Evolutionary conservation across 1,284 basidiomycete species (phyloP), one percentile per base, ranked within the genome.

Genomic region (Neotropicomus parvogracilis): DNA sequence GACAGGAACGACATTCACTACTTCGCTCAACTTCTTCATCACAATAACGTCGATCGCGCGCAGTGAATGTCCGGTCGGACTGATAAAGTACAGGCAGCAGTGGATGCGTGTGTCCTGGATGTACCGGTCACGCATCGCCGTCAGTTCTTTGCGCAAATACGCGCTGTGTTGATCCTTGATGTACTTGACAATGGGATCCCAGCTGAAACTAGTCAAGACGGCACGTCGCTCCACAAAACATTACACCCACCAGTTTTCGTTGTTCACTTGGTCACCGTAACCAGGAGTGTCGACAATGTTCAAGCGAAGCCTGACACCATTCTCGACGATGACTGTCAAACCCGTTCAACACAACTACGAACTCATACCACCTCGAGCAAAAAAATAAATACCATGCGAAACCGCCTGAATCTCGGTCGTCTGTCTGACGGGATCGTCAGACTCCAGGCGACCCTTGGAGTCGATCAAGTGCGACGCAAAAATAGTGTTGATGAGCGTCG

Each of bases 251-350:
- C 97, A 98, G 70, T 91, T 91, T 70, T 99, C 97, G 70, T 99
- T 99, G 82, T 99, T 97, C 68, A 99, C 85, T 64, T 95, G 91
- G 78, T 99, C 97, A 46, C 95, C 97, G 64, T 97, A 99, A 32
- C 97, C 95, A 46, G 95, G 95, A 6, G 97, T 99, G 71, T 99
- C 97, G 59, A 99, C 93, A 57, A 99, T 97, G 80, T 99, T 99
- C 61, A 99, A 76, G 48, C 91, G 84, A 53, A 99, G 83, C 67
- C 86, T 88, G 52, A 99, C 95, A 47, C 93, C 93, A 59, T 98
- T 98, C 71, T 99, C 95, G 46, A 88, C 85, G 57, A 99, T 93
- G 55, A 97, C 95, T 97, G 59, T 17, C 32, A 36, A 0, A 16
- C 34, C 32, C 13, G 9, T 10, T 61, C 46, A 64, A 20, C 12